These are phyloP conservation scores for Proliferodiscus dingleyae DNA, from an alignment of 2,329 filamentous ascomycete genomes.

Conservation along the genomic window DNA sequence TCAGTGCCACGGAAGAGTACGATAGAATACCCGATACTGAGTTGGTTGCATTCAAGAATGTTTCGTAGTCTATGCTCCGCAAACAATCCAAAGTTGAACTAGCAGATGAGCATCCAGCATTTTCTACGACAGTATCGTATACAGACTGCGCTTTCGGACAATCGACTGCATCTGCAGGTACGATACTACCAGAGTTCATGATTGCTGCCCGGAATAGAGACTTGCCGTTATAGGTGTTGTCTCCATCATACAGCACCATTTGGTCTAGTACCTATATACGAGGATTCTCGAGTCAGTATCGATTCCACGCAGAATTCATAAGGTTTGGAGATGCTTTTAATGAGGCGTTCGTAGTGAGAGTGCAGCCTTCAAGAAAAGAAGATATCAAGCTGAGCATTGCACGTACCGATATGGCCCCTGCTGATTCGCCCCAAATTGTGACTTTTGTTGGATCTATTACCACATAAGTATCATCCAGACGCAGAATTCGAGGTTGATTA, in stretches of 20 bases:
- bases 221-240: constrained; percentile 70
- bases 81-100: constrained; percentile 62
- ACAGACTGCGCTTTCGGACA: constrained; percentile 58
- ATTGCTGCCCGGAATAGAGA: constrained; percentile 71
- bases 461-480: background rate
- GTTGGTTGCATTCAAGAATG: constrained; percentile 61
- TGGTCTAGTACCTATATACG: constrained; percentile 74
- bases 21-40: constrained; percentile 64
- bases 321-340: too few relatives aligned
- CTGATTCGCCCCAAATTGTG: constrained; percentile 43
- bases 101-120: constrained; percentile 55
- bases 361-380: too few relatives aligned
- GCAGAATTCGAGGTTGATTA: background rate
- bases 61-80: constrained; percentile 52
- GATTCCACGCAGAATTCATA: too few relatives aligned
- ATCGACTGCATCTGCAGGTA: constrained; percentile 60
- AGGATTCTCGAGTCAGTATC: too few relatives aligned
- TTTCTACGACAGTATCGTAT: constrained; percentile 57
- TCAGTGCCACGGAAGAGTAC: constrained; percentile 64
- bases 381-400: too few relatives aligned
- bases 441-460: constrained; percentile 34
- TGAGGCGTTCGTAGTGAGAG: too few relatives aligned
- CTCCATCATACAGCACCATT: constrained; percentile 67
- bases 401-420: constrained; percentile 68
- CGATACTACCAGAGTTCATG: constrained; percentile 67